Evolutionary conservation across 169 alveolate species (phyloP), one percentile per base, ranked within the genome.

Genomic region (Cyclospora cayetanensis): DNA sequence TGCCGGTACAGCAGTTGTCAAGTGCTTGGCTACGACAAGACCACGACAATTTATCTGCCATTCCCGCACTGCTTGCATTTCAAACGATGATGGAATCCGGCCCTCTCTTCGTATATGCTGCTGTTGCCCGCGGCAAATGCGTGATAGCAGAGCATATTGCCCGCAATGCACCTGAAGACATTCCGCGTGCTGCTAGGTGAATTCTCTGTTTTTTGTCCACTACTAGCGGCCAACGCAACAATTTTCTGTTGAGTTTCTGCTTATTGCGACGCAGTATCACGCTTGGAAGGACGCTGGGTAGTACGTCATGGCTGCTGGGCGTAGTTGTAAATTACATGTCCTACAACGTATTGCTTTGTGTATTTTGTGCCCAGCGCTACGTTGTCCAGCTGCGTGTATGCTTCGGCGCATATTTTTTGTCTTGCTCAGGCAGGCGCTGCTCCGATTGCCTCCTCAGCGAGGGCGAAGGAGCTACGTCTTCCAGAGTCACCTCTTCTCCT

Each of bases 401-500:
- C 12, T 18, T n/a, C 63, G 0, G 22, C 12, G 0, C 63, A 50
- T 50, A 2, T n/a, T 18, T 50, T 18, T 50, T 50, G 63, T n/a
- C 22, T 50, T 50, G 63, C 22, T 50, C 86, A 83, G 89, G 43
- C 70, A 34, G 42, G 89, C 89, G 31, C 52, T 79, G 74, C 52
- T 79, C 53, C n/a, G 55, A 35, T 63, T 79, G 22, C 89, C 89
- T 29, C 20, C n/a, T 25, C 43, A 55, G 50, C 65, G 37, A 5
- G 89, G 89, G 25, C 89, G 89, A 20, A 39, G 89, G 35, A 79
- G 89, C 46, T 79, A 79, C 89, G 89, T 79, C 9, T 79, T 79
- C 72, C 68, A 79, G 68, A 27, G 22, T 7, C 89, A 63, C 74
- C 89, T 79, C 46, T 79, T 79, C 34, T 41, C 53, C 34, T 79